These are phyloP conservation scores for Leccinum sublutescens DNA, from an alignment of 768 basidiomycete species.

Conservation along the genomic window DNA sequence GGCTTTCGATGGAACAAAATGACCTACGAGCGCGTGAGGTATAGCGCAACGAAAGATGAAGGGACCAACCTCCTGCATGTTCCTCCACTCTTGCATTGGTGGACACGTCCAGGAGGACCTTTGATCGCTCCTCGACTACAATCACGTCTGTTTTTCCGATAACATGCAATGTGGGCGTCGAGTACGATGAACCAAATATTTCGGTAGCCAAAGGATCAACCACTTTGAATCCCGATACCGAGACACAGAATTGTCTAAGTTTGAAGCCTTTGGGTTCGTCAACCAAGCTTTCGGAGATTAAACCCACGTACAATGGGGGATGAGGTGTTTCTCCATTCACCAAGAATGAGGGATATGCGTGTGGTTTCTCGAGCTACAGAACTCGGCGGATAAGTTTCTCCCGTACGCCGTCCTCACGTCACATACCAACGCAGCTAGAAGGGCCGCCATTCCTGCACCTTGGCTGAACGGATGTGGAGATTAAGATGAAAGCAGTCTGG, in stretches of 20 bases:
- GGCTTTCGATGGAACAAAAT: conserved; percentile 79
- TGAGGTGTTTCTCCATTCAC: conserved; percentile 64
- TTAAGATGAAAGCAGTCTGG: neutral
- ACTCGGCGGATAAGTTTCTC: conserved; percentile 1
- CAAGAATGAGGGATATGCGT: conserved; percentile 55
- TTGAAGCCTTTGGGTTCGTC: neutral
- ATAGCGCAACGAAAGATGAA: neutral
- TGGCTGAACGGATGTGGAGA: conserved; percentile 45
- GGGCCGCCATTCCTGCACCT: conserved; percentile 72
- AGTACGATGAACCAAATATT: conserved; percentile 51
- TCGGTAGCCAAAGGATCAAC: conserved; percentile 43
- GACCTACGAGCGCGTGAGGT: conserved; percentile 46
- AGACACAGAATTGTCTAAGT: conserved; percentile 65
- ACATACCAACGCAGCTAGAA: conserved; percentile 68
- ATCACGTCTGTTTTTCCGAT: conserved; percentile 77
- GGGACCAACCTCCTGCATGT: conserved; percentile 71
- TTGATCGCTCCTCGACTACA: conserved; percentile 67
- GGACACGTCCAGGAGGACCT: conserved; percentile 53
- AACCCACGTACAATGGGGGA: conserved; percentile 62
- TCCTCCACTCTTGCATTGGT: conserved; percentile 61
- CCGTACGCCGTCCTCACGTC: neutral
- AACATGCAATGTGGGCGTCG: conserved; percentile 76
- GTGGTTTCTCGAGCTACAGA: conserved; percentile 52
- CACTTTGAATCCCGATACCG: conserved; percentile 71
- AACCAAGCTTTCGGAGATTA: neutral